phyloP scores from a whole-genome alignment of 345 rosid species.

The Physaria fendleri region DNA sequence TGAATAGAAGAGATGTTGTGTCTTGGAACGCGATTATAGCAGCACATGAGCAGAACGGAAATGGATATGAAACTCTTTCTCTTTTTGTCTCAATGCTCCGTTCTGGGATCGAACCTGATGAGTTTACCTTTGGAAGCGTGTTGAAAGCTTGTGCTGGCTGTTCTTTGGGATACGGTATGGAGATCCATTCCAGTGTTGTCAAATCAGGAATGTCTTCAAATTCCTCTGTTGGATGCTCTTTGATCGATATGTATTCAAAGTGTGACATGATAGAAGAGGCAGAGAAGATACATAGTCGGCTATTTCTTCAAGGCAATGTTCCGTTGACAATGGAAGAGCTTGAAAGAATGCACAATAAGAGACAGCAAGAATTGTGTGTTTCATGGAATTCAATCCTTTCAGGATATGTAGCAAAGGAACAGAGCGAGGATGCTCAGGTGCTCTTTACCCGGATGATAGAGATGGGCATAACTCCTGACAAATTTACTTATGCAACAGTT shows the following conservation, averaged over 20 bases:
- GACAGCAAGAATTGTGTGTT: conserved; percentile 45
- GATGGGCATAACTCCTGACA: conserved; percentile 59
- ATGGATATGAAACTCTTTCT: conserved; percentile 46
- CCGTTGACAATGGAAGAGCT: conserved; percentile 51
- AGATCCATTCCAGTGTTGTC: conserved; percentile 60
- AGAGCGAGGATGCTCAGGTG: conserved; percentile 74
- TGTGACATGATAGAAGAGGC: conserved; percentile 72
- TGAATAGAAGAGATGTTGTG: conserved; percentile 70
- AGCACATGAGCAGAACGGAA: conserved; percentile 73
- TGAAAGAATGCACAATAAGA: conserved; percentile 52
- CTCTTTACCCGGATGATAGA: conserved; percentile 63
- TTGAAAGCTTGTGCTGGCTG: conserved; percentile 71
- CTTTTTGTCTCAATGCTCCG: conserved; percentile 61
- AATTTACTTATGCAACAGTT: conserved; percentile 77
- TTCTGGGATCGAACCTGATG: conserved; percentile 67
- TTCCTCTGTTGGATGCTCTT: conserved; percentile 66
- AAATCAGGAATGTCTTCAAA: conserved; percentile 66
- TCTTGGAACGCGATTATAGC: conserved; percentile 95
- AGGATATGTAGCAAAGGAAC: conserved; percentile 58
- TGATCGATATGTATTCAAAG: conserved; percentile 88
- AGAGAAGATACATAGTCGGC: conserved; percentile 55
- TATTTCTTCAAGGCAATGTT: conserved; percentile 53
- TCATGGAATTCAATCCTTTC: conserved; percentile 64
- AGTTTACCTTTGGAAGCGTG: conserved; percentile 88
- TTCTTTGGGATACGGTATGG: conserved; percentile 54